These are phyloP conservation scores for Wickerhamiella kurtzmanii DNA, from an alignment of 805 yeast genomes.

Conservation along the genomic window DNA sequence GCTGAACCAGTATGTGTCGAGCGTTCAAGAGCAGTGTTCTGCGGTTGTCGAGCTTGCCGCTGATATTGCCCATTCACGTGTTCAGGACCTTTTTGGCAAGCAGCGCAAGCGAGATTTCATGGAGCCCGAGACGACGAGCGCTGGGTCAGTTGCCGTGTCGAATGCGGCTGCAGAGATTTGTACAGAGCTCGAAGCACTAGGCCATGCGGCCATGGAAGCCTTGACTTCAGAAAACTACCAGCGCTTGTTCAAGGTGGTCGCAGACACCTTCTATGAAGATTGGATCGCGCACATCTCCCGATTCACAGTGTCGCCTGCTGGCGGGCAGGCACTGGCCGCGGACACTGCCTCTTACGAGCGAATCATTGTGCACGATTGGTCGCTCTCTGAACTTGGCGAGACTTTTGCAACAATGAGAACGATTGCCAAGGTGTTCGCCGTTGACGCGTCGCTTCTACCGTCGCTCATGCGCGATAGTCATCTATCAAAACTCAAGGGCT, in stretches of 20 bases:
- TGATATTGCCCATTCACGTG: slow-evolving; percentile 38
- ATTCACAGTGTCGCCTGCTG: slow-evolving; percentile 63
- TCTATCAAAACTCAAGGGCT: slow-evolving; percentile 49
- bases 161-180: slow-evolving; percentile 32
- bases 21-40: slow-evolving; percentile 50
- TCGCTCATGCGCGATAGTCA: slow-evolving; percentile 75
- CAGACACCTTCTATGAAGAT: slow-evolving; percentile 41
- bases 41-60: slow-evolving; percentile 47
- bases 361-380: slow-evolving; percentile 49
- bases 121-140: slow-evolving; percentile 9
- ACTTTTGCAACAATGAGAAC: slow-evolving; percentile 62
- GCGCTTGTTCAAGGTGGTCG: slow-evolving; percentile 41
- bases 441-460: slow-evolving; percentile 63
- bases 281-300: slow-evolving; percentile 62
- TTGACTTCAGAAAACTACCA: slow-evolving; percentile 37
- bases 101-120: slow-evolving; percentile 66
- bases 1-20: slow-evolving; percentile 38
- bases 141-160: slow-evolving; percentile 24
- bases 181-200: slow-evolving; percentile 34
- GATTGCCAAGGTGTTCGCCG: slow-evolving; percentile 71
- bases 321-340: slow-evolving; percentile 69
- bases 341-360: slow-evolving; percentile 70
- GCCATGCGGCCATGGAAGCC: slow-evolving; percentile 29
- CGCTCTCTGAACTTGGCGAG: slow-evolving; percentile 43
- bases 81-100: slow-evolving; percentile 39